Base-by-base conservation (phyloP, 306 rosid genomes). In the Pueraria montana region DNA sequence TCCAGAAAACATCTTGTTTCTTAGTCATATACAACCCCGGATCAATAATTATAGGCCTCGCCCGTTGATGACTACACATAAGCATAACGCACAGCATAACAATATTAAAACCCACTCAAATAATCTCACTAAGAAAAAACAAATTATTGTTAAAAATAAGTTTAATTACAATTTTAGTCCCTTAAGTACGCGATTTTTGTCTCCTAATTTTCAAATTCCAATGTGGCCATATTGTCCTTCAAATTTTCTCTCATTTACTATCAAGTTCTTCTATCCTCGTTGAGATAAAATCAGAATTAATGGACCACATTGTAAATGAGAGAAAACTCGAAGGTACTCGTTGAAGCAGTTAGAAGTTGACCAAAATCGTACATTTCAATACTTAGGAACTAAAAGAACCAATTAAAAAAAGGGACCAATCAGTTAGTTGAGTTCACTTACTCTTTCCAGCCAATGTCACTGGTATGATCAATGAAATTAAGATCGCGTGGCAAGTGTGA, bases 371-470 rank as follows among this genome's bases (percentile, higher is more conserved):
- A 34, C 40, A 34, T 34, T 34, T 1, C 40, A 34, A 34, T 34
- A 34, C 40, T 34, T 34, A 5, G 40, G 40, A 34, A 34, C 7
- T 34, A 34, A 34, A 34, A 34, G 24, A 8, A 27, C 1, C 6
- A 10, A 52, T n/a, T n/a, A 9, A 49, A 12, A 48, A 67, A 56
- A 17, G n/a, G n/a, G n/a, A n/a, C n/a, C 18, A 8, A 34, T 55
- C 11, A 61, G 16, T 36, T 1, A 32, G 12, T 32, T 32, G 2
- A 32, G 72, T 23, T 23, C 0, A 77, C 98, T 63, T 79, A 94
- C 98, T 90, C 98, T 87, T 92, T 94, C 98, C 98, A 94, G 21
- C 98, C 98, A 86, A 94, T 88, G 84, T 92, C 87, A 78, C 98
- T 88, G 0, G 98, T 92, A 86, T 94, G 97, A 75, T 94, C 97